A percentile compares a stretch with the other conserved stretches of the same genome.
Conservation (phyloP, 2,329 filamentous ascomycete genomes). For the Claviceps sp. region DNA sequence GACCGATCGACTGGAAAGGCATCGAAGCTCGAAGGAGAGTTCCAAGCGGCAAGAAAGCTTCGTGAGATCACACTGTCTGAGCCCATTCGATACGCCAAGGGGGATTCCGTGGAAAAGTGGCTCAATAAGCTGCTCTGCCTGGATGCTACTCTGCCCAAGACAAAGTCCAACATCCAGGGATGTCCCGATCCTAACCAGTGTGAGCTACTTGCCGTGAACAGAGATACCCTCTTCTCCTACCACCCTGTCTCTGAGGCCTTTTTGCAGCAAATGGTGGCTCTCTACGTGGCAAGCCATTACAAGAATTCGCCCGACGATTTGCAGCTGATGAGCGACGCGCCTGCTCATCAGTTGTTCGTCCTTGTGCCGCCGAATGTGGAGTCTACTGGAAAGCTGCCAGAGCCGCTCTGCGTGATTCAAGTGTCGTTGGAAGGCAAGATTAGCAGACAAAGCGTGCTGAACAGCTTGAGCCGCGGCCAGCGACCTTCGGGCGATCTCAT, state of each 20-base stretch:
- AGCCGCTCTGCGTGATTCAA: conserved; percentile 90
- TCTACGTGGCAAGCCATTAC: conserved; percentile 95
- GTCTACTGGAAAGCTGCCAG: conserved; percentile 65
- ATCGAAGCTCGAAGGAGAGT: conserved; percentile 48
- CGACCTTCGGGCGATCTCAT: conserved; percentile 87
- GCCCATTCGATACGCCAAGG: conserved; percentile 86
- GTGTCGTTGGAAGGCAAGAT: conserved; percentile 91
- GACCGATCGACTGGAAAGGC: conserved; percentile 69
- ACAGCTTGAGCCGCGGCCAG: conserved; percentile 77
- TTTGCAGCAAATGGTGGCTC: conserved; percentile 92
- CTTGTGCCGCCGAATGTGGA: conserved; percentile 77
- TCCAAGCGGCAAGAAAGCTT: conserved; percentile 59
- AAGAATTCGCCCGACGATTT: conserved; percentile 97
- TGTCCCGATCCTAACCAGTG: conserved; percentile 86
- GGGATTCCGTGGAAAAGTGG: conserved; percentile 91
- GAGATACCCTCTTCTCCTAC: conserved; percentile 95
- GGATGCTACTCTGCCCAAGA: conserved; percentile 76
- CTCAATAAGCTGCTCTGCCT: conserved; percentile 87
- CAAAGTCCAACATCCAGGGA: conserved; percentile 58
- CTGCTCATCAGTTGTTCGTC: conserved; percentile 91
- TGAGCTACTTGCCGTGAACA: conserved; percentile 85
- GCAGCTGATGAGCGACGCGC: conserved; percentile 97
- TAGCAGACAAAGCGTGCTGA: conserved; percentile 82
- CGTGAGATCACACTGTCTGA: conserved; percentile 88
- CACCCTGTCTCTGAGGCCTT: conserved; percentile 96